Evolutionary conservation across 2,329 filamentous ascomycete species (phyloP), one percentile per base, ranked within the genome.

Genomic region (Ceratocystis eucalypticola): DNA sequence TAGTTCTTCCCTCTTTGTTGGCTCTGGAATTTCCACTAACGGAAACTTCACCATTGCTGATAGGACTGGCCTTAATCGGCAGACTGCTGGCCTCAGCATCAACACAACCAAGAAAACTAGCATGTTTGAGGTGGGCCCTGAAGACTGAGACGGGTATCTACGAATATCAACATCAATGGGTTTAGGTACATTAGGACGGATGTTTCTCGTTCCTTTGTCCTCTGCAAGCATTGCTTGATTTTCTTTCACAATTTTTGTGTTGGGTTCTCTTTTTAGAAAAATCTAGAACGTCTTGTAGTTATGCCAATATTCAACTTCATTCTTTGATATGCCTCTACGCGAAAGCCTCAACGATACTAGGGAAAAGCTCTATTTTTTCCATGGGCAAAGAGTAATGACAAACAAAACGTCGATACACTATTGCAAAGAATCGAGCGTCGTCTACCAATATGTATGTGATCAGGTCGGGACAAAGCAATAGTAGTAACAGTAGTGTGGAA

Each of bases 121-220:
- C 55, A 30, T 30, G 55, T 59, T 59, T 15, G 55, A 59, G 55
- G 55, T 59, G 12, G 55, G 55, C 55, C 55, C 55, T n/a, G 55
- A 59, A 20, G 55, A 59, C 30, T 28, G 55, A 15, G 5, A n/a
- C 20, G n/a, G n/a, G n/a, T 6, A 12, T 59, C 25, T 12, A n/a
- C 17, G n/a, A 10, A 10, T 28, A 28, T 5, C 5, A 1, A 10
- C 10, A 30, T n/a, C 55, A 37, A 37, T 59, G 5, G 25, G 25
- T 59, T 37, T 59, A 20, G 55, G 12, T 17, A 20, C 17, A 59
- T 20, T 59, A 25, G 28, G 25, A n/a, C 33, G 5, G 22, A 22
- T 15, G 5, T 25, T 55, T 55, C n/a, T 20, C 10, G 15, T 53
- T 53, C 22, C 22, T 53, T 53, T 22, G 48, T 53, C 12, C 20